Evolutionary conservation across 1,139 yeast species (phyloP), one percentile per base, ranked within the genome.

Genomic region (Hanseniaspora uvarum): DNA sequence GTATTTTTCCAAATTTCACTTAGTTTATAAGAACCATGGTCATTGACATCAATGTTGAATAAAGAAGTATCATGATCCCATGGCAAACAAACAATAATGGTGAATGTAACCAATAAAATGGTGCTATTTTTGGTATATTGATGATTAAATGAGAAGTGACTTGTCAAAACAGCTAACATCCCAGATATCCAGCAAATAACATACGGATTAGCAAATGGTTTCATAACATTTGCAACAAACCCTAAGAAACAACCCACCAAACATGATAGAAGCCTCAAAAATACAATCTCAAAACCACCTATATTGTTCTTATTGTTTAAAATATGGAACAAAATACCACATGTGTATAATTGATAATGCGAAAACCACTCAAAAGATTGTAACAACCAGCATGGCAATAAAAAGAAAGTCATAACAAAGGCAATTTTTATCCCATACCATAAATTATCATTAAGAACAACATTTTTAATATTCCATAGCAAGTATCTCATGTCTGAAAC

Each of bases 201-300:
- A 56, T 68, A 70, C 0, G 72, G 69, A 52, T 66, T 63, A 26
- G 66, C 66, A 45, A 68, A 71, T 51, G 69, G 68, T 18, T 66
- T 61, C 0, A 76, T 67, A 40, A 72, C 69, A 55, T 64, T 65
- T 0, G 74, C 72, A 18, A 74, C 68, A 63, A 76, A 75, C 0
- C 74, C 78, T 73, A 76, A 73, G 48, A 74, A 67, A 8, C 70
- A 65, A 2, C 76, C 77, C n/a, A 67, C 44, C 7, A 73, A 41
- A 55, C 74, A 70, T 44, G 68, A 68, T 0, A 62, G 21, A 0
- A 70, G 44, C 57, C 78, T 63, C 11, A 68, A 65, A 3, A 62
- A 31, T 8, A 74, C 57, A 44, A 71, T 71, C n/a, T 60, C 60
- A 63, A 71, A 66, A 39, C 67, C 73, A 12, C 76, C 75, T 4